These are phyloP conservation scores for Pulveroboletus ravenelii DNA, from an alignment of 768 basidiomycete species.

Conservation along the genomic window DNA sequence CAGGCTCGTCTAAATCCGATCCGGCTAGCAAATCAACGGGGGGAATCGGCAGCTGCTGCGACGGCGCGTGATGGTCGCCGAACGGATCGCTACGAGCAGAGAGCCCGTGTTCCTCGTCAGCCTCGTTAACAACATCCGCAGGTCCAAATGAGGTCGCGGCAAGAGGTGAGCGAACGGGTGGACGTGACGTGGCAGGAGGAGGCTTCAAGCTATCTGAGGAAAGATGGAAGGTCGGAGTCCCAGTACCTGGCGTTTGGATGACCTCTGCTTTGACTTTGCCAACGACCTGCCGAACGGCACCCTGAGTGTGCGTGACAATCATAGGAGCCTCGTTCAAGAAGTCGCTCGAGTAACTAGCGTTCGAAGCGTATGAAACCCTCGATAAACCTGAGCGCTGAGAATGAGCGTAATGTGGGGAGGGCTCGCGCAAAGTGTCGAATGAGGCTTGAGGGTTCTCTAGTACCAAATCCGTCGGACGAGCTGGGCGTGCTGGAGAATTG, in stretches of 20 bases:
- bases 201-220: constrained; percentile 39
- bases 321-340: constrained; percentile 77
- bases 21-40: constrained; percentile 24
- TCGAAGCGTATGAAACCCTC: constrained; percentile 68
- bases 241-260: constrained; percentile 51
- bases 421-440: constrained; percentile 41
- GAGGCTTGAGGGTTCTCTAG: constrained; percentile 61
- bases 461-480: constrained; percentile 55
- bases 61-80: constrained; percentile 46
- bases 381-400: constrained; percentile 56
- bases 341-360: constrained; percentile 72
- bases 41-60: constrained; percentile 9
- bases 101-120: constrained; percentile 28
- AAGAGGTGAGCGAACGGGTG: constrained; percentile 58
- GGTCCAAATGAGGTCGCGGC: constrained; percentile 71
- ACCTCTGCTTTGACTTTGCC: constrained; percentile 79
- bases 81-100: constrained; percentile 50
- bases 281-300: constrained; percentile 63
- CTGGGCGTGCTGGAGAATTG: constrained; percentile 49
- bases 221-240: constrained; percentile 26
- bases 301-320: constrained; percentile 67
- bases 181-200: constrained; percentile 36
- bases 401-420: constrained; percentile 35
- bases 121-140: constrained; percentile 54
- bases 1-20: constrained; percentile 38